These are phyloP conservation scores for Oryza meyeriana DNA, from an alignment of 176 grass and related monocot genomes.

Conservation along the genomic window DNA sequence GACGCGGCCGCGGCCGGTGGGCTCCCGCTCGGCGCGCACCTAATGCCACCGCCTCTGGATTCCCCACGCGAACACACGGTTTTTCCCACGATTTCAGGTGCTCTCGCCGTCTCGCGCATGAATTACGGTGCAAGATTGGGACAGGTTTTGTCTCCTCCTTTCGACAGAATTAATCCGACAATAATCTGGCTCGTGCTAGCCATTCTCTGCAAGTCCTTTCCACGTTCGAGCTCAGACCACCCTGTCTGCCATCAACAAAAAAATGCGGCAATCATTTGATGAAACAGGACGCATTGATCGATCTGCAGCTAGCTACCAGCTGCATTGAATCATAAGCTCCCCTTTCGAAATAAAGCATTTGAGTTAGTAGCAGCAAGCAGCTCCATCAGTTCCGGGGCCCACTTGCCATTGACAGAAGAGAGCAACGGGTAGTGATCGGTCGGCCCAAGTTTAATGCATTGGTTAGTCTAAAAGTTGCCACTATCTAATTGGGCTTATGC, in stretches of 20 bases:
- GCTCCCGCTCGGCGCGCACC: no score
- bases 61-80: not conserved
- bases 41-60: not conserved
- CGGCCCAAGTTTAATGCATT: not conserved
- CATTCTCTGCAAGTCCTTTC: not conserved
- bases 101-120: no score
- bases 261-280: not conserved
- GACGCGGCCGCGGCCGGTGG: not conserved
- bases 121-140: no score
- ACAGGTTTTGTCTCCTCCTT: not conserved
- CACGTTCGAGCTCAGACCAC: not conserved
- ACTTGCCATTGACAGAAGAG: not conserved
- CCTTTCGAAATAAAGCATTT: not conserved
- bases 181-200: conserved; percentile 14
- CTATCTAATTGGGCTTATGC: not conserved
- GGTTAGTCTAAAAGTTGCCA: conserved; percentile 3
- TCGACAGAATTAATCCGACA: not conserved
- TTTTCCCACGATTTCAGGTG: not conserved
- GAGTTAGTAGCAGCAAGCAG: not conserved
- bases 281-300: not conserved
- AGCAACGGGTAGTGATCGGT: not conserved
- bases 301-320: not conserved
- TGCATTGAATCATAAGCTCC: not conserved
- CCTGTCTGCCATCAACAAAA: not conserved
- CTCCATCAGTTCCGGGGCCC: not conserved